phyloP scores from a whole-genome alignment of 768 basidiomycete genomes.

The Coprinopsis strossmayeri region DNA sequence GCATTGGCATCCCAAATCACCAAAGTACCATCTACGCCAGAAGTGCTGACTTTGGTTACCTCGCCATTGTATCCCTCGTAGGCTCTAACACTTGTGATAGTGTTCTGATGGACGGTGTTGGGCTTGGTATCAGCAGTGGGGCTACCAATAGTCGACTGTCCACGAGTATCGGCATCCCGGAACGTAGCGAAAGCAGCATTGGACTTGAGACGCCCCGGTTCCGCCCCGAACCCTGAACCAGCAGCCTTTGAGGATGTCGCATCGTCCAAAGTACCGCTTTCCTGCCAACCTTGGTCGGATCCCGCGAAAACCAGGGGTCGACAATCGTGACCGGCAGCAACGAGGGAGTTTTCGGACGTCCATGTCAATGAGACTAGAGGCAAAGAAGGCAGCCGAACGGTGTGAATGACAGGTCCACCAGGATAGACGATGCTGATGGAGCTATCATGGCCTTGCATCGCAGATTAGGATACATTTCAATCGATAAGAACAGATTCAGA shows the following conservation, averaged over 20 bases:
- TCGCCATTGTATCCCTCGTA: slow-evolving; percentile 55
- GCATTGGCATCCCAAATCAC: slow-evolving; percentile 83
- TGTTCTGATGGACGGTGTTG: slow-evolving; percentile 94
- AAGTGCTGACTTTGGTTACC: slow-evolving; percentile 78
- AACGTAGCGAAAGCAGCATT: slow-evolving; percentile 88
- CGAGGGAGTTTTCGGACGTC: slow-evolving; percentile 73
- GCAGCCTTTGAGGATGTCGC: slow-evolving; percentile 41
- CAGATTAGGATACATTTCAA: no score
- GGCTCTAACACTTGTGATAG: slow-evolving; percentile 85
- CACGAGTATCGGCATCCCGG: slow-evolving; percentile 84
- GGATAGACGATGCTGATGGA: slow-evolving; percentile 92
- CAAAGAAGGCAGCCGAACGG: slow-evolving; percentile 68
- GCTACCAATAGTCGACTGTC: slow-evolving; percentile 29
- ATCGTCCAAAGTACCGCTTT: slow-evolving; percentile 81
- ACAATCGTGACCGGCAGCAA: slow-evolving; percentile 97
- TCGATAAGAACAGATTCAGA: no score
- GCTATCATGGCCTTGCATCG: slow-evolving; percentile 96
- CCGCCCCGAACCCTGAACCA: slow-evolving; percentile 39
- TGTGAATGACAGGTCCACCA: slow-evolving; percentile 62
- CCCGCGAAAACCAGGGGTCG: slow-evolving; percentile 88
- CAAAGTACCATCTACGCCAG: slow-evolving; percentile 89
- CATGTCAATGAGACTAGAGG: slow-evolving; percentile 84
- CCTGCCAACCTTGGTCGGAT: slow-evolving; percentile 68
- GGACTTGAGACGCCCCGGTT: slow-evolving; percentile 77
- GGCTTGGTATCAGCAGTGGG: slow-evolving; percentile 60